Conservation (phyloP, 352 stramenopile species). For the Globisporangium okanoganense region DNA sequence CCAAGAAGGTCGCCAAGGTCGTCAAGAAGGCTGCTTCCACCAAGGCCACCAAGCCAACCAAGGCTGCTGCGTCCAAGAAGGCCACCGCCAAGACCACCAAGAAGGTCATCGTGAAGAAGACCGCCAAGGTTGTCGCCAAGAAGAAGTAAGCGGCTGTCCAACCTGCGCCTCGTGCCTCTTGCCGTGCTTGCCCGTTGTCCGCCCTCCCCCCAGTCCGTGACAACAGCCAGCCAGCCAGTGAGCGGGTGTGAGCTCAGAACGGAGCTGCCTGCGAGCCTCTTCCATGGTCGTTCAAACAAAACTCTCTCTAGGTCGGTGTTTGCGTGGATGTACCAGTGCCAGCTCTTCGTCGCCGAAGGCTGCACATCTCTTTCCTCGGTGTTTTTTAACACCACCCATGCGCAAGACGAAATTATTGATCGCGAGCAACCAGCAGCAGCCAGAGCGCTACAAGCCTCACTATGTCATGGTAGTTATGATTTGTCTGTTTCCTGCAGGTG, state of each 20-base stretch:
- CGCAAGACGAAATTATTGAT: slow-evolving; percentile 28
- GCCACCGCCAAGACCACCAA: slow-evolving; percentile 24
- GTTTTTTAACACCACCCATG: slow-evolving; percentile 89
- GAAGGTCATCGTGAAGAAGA: slow-evolving; percentile 27
- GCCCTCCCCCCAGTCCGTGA: not conserved
- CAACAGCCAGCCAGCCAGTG: not conserved
- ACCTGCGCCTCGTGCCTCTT: not conserved
- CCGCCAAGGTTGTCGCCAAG: slow-evolving; percentile 22
- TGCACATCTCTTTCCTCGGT: slow-evolving; percentile 45
- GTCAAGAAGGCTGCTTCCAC: slow-evolving; percentile 26
- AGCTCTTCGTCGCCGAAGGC: not conserved
- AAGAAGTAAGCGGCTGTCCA: slow-evolving; percentile 44
- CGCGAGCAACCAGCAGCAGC: not conserved
- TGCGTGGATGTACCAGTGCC: slow-evolving; percentile 11
- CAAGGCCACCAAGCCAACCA: slow-evolving; percentile 36
- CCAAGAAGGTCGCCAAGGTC: slow-evolving; percentile 48
- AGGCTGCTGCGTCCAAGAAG: slow-evolving; percentile 37
- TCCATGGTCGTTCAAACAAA: slow-evolving; percentile 10
- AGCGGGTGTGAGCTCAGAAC: not conserved
- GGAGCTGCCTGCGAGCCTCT: slow-evolving; percentile 7
- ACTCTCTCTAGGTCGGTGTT: slow-evolving; percentile 33
- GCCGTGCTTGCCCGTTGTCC: not conserved
- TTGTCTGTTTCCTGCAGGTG: too few relatives aligned
- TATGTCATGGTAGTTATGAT: not conserved
- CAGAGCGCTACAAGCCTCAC: not conserved